Conservation (phyloP, 2,329 filamentous ascomycete genomes). For the Talaromyces sp. region DNA sequence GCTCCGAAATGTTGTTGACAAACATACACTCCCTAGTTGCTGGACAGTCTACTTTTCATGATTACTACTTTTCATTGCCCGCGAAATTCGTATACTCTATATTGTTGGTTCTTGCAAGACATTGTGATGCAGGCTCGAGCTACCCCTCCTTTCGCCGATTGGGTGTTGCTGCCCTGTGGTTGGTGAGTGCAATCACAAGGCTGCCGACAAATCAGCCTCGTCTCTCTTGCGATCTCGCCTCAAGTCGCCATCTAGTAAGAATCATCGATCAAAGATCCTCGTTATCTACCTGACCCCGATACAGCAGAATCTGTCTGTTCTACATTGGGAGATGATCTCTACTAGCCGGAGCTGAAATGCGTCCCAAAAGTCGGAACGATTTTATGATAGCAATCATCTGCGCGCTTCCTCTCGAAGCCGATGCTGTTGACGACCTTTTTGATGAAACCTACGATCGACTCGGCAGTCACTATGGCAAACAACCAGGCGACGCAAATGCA, state of each 20-base stretch:
- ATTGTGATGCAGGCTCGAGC: not conserved
- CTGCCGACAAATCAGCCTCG: not conserved
- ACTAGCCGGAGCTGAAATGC: not conserved
- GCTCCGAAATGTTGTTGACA: not conserved
- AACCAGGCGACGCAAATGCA: not conserved
- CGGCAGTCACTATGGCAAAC: not conserved
- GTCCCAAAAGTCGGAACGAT: not conserved
- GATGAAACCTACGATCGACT: slow-evolving; percentile 2
- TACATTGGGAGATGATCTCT: not conserved
- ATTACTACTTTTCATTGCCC: not conserved
- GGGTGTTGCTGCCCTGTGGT: not conserved
- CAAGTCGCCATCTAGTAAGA: not conserved
- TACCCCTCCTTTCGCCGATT: not conserved
- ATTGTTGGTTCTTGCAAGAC: not conserved
- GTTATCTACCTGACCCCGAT: too few relatives aligned
- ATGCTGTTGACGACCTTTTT: not conserved
- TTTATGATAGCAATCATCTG: slow-evolving; percentile 7
- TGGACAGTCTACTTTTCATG: not conserved
- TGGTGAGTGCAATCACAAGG: not conserved
- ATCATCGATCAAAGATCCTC: too few relatives aligned
- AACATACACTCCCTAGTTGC: too few relatives aligned
- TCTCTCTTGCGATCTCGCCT: not conserved
- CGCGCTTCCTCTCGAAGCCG: slow-evolving; percentile 10
- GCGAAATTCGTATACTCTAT: not conserved
- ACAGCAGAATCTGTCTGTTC: not conserved